Conservation (phyloP, 768 basidiomycete species). For the Thelephora aurantiotincta region DNA sequence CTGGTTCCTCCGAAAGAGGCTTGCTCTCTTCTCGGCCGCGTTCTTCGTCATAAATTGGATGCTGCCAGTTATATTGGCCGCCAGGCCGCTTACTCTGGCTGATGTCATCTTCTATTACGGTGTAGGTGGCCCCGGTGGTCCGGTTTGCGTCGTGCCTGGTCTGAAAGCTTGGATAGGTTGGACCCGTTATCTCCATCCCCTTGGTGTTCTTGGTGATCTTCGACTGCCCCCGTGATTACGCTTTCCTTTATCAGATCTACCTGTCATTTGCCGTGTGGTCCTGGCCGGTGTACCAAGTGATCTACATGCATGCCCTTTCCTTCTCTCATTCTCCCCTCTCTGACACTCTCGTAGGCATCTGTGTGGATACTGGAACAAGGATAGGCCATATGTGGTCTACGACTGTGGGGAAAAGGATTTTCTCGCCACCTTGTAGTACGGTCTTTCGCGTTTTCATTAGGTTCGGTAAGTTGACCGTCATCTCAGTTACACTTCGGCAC, state of each 20-base stretch:
- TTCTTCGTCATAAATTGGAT: constrained; percentile 64
- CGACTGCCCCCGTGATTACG: constrained; percentile 56
- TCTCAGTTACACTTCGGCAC: constrained; percentile 19
- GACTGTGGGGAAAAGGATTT: constrained; percentile 30
- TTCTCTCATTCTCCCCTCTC: not conserved
- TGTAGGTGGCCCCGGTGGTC: constrained; percentile 15
- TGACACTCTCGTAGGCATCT: constrained; percentile 18
- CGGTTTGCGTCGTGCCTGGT: not conserved
- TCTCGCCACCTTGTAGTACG: constrained; percentile 23
- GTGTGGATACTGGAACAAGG: constrained; percentile 26
- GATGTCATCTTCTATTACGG: constrained; percentile 54
- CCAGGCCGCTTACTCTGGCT: constrained; percentile 25
- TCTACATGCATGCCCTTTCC: constrained; percentile 24
- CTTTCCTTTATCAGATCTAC: constrained; percentile 43
- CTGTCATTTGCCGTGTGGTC: constrained; percentile 46
- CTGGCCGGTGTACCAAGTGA: constrained; percentile 48
- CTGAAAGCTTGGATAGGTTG: constrained; percentile 23
- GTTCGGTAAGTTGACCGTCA: not conserved
- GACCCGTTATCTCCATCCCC: constrained; percentile 46
- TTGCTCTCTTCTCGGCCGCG: constrained; percentile 47
- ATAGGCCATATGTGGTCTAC: constrained; percentile 14
- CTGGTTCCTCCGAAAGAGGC: constrained; percentile 57
- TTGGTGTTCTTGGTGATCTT: constrained; percentile 50
- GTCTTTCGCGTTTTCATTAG: not conserved
- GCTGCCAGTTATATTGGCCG: constrained; percentile 40